Base-by-base conservation (phyloP, 306 rosid genomes). In the Vigna nakashimae region DNA sequence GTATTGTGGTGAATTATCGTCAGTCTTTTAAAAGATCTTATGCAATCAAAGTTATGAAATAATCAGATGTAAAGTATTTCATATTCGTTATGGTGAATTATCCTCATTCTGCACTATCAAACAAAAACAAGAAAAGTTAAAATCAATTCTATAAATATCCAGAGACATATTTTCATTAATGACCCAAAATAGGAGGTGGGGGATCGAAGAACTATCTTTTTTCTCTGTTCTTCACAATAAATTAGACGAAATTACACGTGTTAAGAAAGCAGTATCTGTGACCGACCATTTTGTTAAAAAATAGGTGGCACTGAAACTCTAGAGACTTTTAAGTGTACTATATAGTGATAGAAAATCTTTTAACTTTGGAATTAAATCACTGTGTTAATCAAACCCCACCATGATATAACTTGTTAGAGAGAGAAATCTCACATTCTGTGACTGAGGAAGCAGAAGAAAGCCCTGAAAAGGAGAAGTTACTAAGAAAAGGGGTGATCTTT, bases 381-480 rank as follows among this genome's bases (percentile, higher is more conserved):
- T 51, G 26, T 49, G 66, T 51, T 60, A 49, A 49, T 79, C 56
- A 71, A 75, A 64, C 40, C 74, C 40, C 40, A 65, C 65, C 50
- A 16, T 26, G 56, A 32, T 51, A 5, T 46, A 48, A 58, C 15
- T 34, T 43, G 34, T 26, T 40, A 24, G 64, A 59, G 32, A 43
- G 64, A 63, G 40, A 11, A 34, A 63, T 63, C 28, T 14, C 50
- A 12, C 10, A 63, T 43, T 45, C 42, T 38, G 58, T 20, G 55
- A 65, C 26, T 45, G 62, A 20, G 50, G 24, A 36, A 64, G 56
- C 85, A 32, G 46, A 49, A 32, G 38, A 40, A 36, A 83, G 53
- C 84, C 64, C 78, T 24, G 26, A 73, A 43, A 58, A 65, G 30
- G 18, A 30, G 36, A 51, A 4, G 60, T 69, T 32, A 14, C 70